phyloP scores from a whole-genome alignment of 768 basidiomycete species.

The Mycena epipterygia region DNA sequence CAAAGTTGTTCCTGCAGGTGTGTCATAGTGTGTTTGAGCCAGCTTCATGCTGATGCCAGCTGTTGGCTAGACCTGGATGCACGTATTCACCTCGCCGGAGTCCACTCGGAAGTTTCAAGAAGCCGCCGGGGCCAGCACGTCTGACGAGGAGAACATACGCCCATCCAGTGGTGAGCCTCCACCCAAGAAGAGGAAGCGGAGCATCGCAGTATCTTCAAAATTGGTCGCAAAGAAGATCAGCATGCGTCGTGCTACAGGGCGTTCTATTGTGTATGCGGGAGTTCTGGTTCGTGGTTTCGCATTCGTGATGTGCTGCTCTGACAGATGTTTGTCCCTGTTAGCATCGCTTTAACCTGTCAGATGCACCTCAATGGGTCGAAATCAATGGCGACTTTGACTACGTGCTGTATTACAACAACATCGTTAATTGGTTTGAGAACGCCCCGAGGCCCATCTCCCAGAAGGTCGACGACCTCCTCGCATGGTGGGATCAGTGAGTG shows the following conservation, averaged over 20 bases:
- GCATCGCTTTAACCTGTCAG: conserved; percentile 41
- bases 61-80: background rate
- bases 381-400: conserved; percentile 39
- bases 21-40: conserved; percentile 3
- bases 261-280: conserved; percentile 48
- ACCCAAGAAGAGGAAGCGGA: background rate
- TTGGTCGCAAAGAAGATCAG: conserved; percentile 25
- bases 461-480: conserved; percentile 6
- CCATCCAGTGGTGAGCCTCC: conserved; percentile 5
- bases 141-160: background rate
- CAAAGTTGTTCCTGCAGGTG: conserved; percentile 41
- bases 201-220: background rate
- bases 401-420: conserved; percentile 32
- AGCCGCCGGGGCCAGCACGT: background rate
- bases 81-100: conserved; percentile 24
- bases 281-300: conserved; percentile 42
- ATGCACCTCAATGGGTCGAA: conserved; percentile 27
- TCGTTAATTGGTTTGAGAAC: conserved; percentile 40
- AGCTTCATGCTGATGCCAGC: background rate
- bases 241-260: conserved; percentile 38
- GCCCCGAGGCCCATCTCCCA: background rate
- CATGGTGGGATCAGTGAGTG: conserved; percentile 20
- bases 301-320: conserved; percentile 23
- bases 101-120: background rate
- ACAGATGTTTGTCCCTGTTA: conserved; percentile 14